Conservation (phyloP, 225 moss, liverwort and hornwort genomes). For the Rhytidiadelphus loreus region DNA sequence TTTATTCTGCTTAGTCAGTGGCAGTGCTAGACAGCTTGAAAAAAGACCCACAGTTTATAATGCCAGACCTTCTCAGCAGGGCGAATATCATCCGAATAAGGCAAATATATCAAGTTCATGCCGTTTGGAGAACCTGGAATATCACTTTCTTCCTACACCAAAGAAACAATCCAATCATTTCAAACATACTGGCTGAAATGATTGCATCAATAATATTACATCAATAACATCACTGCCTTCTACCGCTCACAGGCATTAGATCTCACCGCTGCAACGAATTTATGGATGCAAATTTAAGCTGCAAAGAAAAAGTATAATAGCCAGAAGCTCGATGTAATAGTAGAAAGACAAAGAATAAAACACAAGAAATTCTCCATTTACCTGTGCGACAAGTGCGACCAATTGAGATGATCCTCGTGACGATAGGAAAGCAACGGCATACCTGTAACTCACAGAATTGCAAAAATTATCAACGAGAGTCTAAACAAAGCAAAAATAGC, state of each 20-base stretch:
- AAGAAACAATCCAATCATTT: neutral
- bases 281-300: neutral
- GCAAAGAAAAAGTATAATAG: neutral
- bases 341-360: neutral
- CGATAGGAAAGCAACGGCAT: constrained; percentile 71
- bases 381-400: constrained; percentile 94
- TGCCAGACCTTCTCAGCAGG: constrained; percentile 80
- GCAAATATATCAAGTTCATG: constrained; percentile 90
- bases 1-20: neutral
- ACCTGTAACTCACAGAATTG: constrained; percentile 39
- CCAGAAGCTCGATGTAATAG: neutral
- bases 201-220: neutral
- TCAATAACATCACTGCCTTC: neutral
- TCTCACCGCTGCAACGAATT: neutral
- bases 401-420: constrained; percentile 61
- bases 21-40: neutral
- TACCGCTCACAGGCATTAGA: neutral
- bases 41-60: neutral
- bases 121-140: constrained; percentile 60
- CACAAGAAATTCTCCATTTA: constrained; percentile 5
- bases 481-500: neutral
- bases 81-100: constrained; percentile 94
- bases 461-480: neutral
- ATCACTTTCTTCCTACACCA: constrained; percentile 59
- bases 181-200: neutral